Percentiles rank a stretch among this genome's conserved stretches.
These are phyloP conservation scores for Calocybe indica DNA, from an alignment of 768 basidiomycete species.

Conservation along the genomic window DNA sequence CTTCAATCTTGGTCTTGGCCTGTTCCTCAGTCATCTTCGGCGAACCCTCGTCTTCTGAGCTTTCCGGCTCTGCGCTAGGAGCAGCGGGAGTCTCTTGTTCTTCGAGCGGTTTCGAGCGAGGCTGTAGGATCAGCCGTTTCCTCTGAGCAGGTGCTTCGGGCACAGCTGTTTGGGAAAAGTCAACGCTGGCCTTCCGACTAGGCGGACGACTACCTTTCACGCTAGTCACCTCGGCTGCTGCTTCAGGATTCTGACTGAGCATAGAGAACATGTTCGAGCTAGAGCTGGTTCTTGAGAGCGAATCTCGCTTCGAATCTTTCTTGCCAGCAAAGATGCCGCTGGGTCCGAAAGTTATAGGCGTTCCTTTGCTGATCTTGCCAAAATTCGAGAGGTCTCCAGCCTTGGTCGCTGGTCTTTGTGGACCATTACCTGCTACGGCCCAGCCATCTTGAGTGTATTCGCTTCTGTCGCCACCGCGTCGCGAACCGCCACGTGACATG, in stretches of 20 bases:
- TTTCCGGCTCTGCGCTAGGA: slow-evolving; percentile 43
- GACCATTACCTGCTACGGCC: slow-evolving; percentile 57
- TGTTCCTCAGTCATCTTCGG: slow-evolving; percentile 58
- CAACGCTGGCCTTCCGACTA: slow-evolving; percentile 46
- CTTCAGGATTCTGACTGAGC: slow-evolving; percentile 62
- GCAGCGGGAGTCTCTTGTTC: slow-evolving; percentile 32
- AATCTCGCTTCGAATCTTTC: slow-evolving; percentile 64
- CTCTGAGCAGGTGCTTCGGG: slow-evolving; percentile 52
- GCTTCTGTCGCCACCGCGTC: slow-evolving; percentile 72
- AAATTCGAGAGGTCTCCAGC: slow-evolving; percentile 85
- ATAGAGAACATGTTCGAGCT: slow-evolving; percentile 85
- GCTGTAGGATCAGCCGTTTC: slow-evolving; percentile 67
- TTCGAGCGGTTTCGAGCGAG: slow-evolving; percentile 67
- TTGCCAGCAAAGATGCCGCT: slow-evolving; percentile 77
- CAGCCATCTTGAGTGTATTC: slow-evolving; percentile 76
- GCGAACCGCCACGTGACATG: slow-evolving; percentile 89
- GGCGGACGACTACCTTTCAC: slow-evolving; percentile 47
- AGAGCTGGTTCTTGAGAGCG: slow-evolving; percentile 76
- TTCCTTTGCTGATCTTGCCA: slow-evolving; percentile 71
- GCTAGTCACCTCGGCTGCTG: slow-evolving; percentile 41
- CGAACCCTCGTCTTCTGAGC: slow-evolving; percentile 41
- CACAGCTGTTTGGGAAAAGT: slow-evolving; percentile 36
- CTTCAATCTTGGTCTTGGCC: slow-evolving; percentile 69
- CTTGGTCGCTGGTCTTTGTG: slow-evolving; percentile 59
- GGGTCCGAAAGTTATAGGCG: slow-evolving; percentile 76